These are phyloP conservation scores for Kockovaella imperatae DNA, from an alignment of 768 basidiomycete species.

Conservation along the genomic window DNA sequence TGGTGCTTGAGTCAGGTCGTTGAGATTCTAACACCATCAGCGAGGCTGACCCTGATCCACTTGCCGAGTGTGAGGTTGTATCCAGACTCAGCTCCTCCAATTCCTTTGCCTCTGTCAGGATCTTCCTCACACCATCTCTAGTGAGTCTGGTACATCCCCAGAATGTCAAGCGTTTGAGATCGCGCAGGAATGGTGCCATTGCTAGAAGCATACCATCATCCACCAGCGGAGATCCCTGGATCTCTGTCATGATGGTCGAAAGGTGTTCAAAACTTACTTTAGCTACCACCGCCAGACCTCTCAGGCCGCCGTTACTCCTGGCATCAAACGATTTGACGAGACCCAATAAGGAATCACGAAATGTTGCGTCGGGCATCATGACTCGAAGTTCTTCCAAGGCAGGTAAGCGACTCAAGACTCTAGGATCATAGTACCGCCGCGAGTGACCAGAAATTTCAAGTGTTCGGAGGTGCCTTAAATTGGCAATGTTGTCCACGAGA, in stretches of 20 bases:
- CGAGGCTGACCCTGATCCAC: neutral
- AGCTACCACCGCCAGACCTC: constrained; percentile 26
- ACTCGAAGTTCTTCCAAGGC: constrained; percentile 26
- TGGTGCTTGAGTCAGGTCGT: constrained; percentile 18
- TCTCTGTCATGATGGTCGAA: neutral
- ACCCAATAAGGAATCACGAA: constrained; percentile 12
- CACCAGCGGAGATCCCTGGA: constrained; percentile 31
- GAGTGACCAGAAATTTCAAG: constrained; percentile 36
- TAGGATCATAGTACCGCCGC: constrained; percentile 27
- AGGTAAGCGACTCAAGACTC: constrained; percentile 15
- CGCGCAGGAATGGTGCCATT: constrained; percentile 11
- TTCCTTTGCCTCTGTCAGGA: constrained; percentile 18
- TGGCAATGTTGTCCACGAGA: constrained; percentile 17
- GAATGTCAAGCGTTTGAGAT: constrained; percentile 17
- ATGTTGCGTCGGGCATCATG: constrained; percentile 35
- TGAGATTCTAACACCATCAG: constrained; percentile 13
- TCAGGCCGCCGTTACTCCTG: constrained; percentile 18
- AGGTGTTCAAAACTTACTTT: constrained; percentile 13
- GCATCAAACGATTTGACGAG: constrained; percentile 8
- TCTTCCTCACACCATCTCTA: constrained; percentile 13
- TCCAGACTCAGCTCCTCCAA: constrained; percentile 31
- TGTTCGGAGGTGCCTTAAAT: constrained; percentile 15
- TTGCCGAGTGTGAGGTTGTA: constrained; percentile 26
- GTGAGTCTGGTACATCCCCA: constrained; percentile 36
- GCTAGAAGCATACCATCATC: constrained; percentile 26